Percentiles rank a stretch among this genome's conserved stretches.
Evolutionary conservation across 83 land plant species (phyloP).

Genomic region (Thuja plicata): DNA sequence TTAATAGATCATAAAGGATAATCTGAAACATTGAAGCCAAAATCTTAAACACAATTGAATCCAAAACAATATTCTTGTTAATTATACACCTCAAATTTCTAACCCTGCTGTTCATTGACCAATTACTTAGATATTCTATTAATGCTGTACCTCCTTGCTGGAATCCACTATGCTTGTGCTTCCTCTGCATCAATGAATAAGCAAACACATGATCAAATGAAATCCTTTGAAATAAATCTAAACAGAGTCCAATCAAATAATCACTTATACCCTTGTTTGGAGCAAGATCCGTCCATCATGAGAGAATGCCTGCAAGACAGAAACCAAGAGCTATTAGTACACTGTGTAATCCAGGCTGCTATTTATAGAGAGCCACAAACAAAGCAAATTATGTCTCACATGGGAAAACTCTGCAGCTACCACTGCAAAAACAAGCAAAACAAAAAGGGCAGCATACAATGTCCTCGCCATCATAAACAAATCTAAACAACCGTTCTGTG

Average conservation of each 20-base stretch:
- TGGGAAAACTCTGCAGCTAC: constrained; percentile 5
- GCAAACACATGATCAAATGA: neutral
- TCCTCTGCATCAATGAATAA: constrained; percentile 7
- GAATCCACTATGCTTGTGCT: constrained; percentile 24
- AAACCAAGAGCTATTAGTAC: neutral
- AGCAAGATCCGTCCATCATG: neutral
- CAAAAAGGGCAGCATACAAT: neutral
- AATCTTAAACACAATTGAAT: no score
- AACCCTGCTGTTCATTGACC: neutral
- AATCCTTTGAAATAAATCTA: neutral
- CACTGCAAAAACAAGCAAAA: neutral
- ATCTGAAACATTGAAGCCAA: no score
- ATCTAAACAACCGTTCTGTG: neutral
- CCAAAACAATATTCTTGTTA: no score
- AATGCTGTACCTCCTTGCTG: constrained; percentile 10
- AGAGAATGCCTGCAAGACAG: neutral
- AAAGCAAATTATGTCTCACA: neutral
- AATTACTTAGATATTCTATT: neutral
- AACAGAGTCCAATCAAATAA: neutral
- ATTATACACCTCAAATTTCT: no score
- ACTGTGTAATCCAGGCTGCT: neutral
- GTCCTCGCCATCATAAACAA: neutral
- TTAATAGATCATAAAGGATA: no score
- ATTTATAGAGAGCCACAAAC: no score
- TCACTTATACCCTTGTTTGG: neutral